Percentiles rank a stretch among this genome's conserved stretches.
These are phyloP conservation scores for Fusarium lyarnte DNA, from an alignment of 2,329 filamentous ascomycete species.

Conservation along the genomic window DNA sequence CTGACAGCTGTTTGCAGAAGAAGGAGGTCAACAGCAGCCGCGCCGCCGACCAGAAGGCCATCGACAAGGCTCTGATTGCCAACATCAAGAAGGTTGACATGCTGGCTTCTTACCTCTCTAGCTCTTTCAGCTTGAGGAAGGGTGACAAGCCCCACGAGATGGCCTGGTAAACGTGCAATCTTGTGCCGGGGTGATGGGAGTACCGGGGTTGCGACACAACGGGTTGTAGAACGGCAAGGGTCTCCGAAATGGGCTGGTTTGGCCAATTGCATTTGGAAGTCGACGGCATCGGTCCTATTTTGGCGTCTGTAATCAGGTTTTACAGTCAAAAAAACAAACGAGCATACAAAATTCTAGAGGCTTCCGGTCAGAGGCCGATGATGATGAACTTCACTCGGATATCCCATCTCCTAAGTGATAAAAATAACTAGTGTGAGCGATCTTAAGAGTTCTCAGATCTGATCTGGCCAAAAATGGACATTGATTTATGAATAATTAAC, in stretches of 20 bases:
- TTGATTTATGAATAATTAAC: conserved; percentile 26
- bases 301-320: conserved; percentile 74
- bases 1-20: conserved; percentile 72
- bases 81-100: conserved; percentile 98
- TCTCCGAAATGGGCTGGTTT: conserved; percentile 65
- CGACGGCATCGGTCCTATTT: conserved; percentile 71
- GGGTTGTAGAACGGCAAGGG: conserved; percentile 58
- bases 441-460: conserved; percentile 13
- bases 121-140: conserved; percentile 98
- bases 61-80: conserved; percentile 95
- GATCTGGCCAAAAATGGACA: conserved; percentile 30
- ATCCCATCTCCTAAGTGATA: conserved; percentile 35
- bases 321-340: conserved; percentile 65
- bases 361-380: conserved; percentile 48
- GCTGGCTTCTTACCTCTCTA: conserved; percentile 91
- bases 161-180: conserved; percentile 82
- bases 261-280: conserved; percentile 74
- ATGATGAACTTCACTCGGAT: conserved; percentile 45
- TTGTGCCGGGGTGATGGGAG: conserved; percentile 43
- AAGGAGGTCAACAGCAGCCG: conserved; percentile 93
- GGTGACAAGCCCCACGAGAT: conserved; percentile 99
- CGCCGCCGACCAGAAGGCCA: conserved; percentile 96
- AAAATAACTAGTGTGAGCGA: conserved; percentile 24
- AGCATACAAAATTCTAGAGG: conserved; percentile 52
- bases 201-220: conserved; percentile 47